phyloP scores from a whole-genome alignment of 2,329 filamentous ascomycete genomes.

The Colletotrichum scovillei region DNA sequence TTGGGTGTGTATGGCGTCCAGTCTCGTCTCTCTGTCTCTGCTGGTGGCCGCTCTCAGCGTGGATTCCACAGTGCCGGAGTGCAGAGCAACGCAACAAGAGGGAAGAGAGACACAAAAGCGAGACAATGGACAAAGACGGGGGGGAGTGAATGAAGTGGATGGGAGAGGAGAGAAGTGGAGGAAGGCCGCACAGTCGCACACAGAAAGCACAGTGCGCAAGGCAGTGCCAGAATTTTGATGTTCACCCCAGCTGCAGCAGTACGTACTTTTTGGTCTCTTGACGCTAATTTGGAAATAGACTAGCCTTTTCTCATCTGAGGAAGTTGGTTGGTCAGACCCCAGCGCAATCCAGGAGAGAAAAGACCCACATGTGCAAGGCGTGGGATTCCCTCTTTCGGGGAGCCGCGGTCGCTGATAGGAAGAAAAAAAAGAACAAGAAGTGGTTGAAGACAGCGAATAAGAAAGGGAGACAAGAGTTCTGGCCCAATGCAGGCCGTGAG shows the following conservation, averaged over 20 bases:
- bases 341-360: neutral
- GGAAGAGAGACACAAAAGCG: neutral
- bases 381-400: constrained; percentile 33
- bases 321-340: constrained; percentile 19
- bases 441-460: neutral
- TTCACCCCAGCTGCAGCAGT: neutral
- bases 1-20: constrained; percentile 6
- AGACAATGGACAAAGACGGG: constrained; percentile 9
- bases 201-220: neutral
- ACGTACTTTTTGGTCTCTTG: too few species aligned
- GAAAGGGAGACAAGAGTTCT: neutral
- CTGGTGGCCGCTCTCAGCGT: constrained; percentile 22
- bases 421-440: neutral
- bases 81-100: neutral
- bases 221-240: neutral
- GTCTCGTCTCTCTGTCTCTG: constrained; percentile 9
- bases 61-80: constrained; percentile 33
- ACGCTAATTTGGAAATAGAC: neutral
- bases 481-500: neutral
- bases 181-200: neutral
- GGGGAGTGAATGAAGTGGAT: constrained; percentile 13
- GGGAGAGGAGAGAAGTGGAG: constrained; percentile 15
- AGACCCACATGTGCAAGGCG: constrained; percentile 18
- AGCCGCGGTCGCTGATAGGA: constrained; percentile 28
- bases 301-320: neutral